Conservation (phyloP, 345 rosid species). For the Abelmoschus esculentus region DNA sequence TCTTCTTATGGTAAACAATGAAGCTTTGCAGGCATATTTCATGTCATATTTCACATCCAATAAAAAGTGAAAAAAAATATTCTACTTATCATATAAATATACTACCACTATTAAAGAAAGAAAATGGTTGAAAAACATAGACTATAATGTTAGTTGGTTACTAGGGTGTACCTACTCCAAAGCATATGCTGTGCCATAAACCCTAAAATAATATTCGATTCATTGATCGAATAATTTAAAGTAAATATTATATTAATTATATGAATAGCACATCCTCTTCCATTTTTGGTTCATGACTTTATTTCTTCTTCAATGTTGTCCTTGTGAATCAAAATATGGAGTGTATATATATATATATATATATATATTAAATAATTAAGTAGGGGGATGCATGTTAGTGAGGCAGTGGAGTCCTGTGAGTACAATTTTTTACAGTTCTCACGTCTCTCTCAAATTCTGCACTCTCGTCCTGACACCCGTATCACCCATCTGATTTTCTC, state of each 20-base stretch:
- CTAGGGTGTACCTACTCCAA: too few species aligned
- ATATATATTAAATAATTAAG: too few species aligned
- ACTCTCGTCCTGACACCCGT: constrained; percentile 5
- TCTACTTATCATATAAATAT: background rate
- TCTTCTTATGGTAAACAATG: background rate
- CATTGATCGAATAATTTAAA: too few species aligned
- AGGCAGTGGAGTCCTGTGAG: constrained; percentile 1
- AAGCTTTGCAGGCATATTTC: background rate
- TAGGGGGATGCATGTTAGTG: background rate
- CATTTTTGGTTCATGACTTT: background rate
- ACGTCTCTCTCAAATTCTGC: constrained; percentile 10
- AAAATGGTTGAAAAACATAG: background rate
- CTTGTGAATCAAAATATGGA: too few species aligned
- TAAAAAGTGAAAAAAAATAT: background rate
- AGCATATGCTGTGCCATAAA: background rate
- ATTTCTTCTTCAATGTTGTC: background rate
- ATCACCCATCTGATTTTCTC: background rate
- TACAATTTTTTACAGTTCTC: background rate
- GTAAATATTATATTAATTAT: too few species aligned
- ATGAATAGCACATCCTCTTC: background rate
- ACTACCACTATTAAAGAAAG: background rate
- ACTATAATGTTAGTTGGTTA: too few species aligned
- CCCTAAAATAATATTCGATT: too few species aligned
- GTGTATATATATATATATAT: too few species aligned
- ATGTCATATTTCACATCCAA: constrained; percentile 1